Base-by-base conservation (phyloP, 2,329 filamentous ascomycete genomes). In the Zopfia rhizophila region DNA sequence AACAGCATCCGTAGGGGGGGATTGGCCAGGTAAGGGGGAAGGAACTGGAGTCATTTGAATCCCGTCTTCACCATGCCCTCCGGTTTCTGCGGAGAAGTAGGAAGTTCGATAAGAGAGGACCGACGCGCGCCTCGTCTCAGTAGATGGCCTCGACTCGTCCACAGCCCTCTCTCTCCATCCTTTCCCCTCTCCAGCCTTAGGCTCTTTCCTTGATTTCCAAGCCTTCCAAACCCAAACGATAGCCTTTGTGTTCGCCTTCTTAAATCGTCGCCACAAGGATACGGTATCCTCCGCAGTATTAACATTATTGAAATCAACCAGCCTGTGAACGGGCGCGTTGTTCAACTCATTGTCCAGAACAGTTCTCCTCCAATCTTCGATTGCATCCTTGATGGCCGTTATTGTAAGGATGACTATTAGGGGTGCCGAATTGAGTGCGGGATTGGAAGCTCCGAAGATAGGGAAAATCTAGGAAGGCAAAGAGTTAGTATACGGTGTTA, bases 11-110 rank as follows among this genome's bases (percentile, higher is more conserved):
- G 63, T 66, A 55, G 54, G 55, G 7, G 66, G 65, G 5, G 62
- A 66, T 25, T 67, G 61, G 24, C 80, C 80, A 2, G 86, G 86
- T 1, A 85, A 77, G 4, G 91, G 91, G 2, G 92, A 97, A 2
- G 89, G 86, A 13, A 99, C 92, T 1, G 93, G 92, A 0, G 92
- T 97, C 92, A 99, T 96, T 65, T 93, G 91, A 41, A 99, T 96
- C 18, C 89, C 89, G 47, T 78, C 69, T 41, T 73, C 63, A 16
- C 37, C 45, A 19, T 44, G 46, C 17, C 74, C 68, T 17, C 65
- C 72, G 17, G 71, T 65, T 28, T 68, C 77, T 14, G 79, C 78
- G 1, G 84, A 85, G 14, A 77, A 66, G 55, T 75, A 74, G 2
- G 78, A 79, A n/a, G 72, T 73, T 45, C 77, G 75, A 25, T 80